Percentiles rank a stretch among this genome's conserved stretches.
Evolutionary conservation across 108 stramenopile species (phyloP).

Genomic region (Mayamaea pseudoterrestris): DNA sequence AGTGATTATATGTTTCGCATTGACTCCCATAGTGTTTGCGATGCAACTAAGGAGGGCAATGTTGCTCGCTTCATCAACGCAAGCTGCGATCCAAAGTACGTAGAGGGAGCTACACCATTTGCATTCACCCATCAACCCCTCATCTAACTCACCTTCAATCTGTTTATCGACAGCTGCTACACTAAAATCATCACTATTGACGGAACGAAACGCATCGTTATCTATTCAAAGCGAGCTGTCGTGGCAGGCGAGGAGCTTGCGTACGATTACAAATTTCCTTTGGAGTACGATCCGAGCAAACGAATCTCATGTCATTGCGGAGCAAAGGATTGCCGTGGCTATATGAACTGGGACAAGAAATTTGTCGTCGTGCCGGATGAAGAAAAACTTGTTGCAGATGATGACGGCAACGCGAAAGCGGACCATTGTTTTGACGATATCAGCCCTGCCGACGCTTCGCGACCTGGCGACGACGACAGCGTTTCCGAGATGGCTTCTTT

Average conservation of each 20-base stretch:
- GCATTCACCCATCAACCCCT: slow-evolving; percentile 33
- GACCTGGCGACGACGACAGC: too few relatives aligned
- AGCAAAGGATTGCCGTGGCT: slow-evolving; percentile 55
- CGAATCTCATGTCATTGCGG: slow-evolving; percentile 66
- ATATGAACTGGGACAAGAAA: slow-evolving; percentile 67
- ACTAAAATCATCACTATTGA: slow-evolving; percentile 72
- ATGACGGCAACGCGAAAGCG: too few relatives aligned
- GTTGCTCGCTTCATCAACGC: slow-evolving; percentile 96
- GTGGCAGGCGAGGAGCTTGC: slow-evolving; percentile 86
- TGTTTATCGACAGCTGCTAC: too few relatives aligned
- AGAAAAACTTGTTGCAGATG: too few relatives aligned
- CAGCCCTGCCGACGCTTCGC: too few relatives aligned
- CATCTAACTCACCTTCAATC: too few relatives aligned
- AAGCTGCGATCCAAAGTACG: slow-evolving; percentile 86
- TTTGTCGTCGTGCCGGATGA: slow-evolving; percentile 4
- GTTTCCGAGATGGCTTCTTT: too few relatives aligned
- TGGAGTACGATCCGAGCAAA: slow-evolving; percentile 53
- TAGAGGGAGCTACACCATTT: slow-evolving; percentile 55
- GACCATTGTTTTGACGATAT: too few relatives aligned
- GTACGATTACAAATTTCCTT: slow-evolving; percentile 95
- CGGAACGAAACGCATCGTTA: slow-evolving; percentile 67
- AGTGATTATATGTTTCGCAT: slow-evolving; percentile 95
- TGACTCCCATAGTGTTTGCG: slow-evolving; percentile 66
- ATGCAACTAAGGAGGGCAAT: slow-evolving; percentile 77
- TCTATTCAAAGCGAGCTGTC: slow-evolving; percentile 87